phyloP scores from a whole-genome alignment of 1,139 yeast genomes.

The Yamadazyma conglobata region DNA sequence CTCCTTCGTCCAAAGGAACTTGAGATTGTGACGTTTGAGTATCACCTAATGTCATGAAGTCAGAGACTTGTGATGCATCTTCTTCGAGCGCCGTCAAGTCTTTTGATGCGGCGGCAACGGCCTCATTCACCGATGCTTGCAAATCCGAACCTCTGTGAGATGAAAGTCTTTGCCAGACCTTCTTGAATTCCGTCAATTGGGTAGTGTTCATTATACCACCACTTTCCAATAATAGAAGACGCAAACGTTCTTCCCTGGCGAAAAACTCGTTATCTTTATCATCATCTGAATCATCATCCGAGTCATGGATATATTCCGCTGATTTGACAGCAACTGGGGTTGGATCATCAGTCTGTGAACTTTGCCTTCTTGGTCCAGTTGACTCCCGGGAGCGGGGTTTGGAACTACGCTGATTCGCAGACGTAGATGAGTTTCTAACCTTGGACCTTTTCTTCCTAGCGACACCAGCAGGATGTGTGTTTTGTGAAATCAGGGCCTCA shows the following conservation, averaged over 20 bases:
- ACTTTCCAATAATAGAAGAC: slow-evolving; percentile 35
- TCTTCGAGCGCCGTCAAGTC: slow-evolving; percentile 13
- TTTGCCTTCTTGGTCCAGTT: slow-evolving; percentile 10
- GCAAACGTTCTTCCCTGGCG: slow-evolving; percentile 53
- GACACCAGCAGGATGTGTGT: slow-evolving; percentile 11
- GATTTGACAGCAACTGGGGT: slow-evolving; percentile 35
- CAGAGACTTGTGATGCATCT: slow-evolving; percentile 11
- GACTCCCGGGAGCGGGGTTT: slow-evolving; percentile 7
- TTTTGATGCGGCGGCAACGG: slow-evolving; percentile 26
- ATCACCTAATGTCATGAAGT: slow-evolving; percentile 1
- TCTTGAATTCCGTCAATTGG: slow-evolving; percentile 36
- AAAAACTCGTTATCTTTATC: slow-evolving; percentile 55
- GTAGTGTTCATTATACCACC: slow-evolving; percentile 41
- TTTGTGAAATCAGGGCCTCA: slow-evolving; percentile 20
- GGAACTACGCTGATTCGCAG: slow-evolving; percentile 5
- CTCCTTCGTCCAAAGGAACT: background rate
- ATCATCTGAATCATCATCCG: slow-evolving; percentile 67
- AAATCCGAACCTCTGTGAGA: slow-evolving; percentile 13
- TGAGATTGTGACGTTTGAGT: slow-evolving; percentile 6
- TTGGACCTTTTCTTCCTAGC: slow-evolving; percentile 14
- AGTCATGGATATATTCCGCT: slow-evolving; percentile 54
- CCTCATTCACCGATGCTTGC: slow-evolving; percentile 12
- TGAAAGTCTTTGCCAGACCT: slow-evolving; percentile 35
- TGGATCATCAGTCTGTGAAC: too few relatives aligned
- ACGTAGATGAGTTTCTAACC: slow-evolving; percentile 3